Percentiles rank a stretch among this genome's conserved stretches.
Conservation (phyloP, 2,329 filamentous ascomycete genomes). For the Geosmithia morbida region DNA sequence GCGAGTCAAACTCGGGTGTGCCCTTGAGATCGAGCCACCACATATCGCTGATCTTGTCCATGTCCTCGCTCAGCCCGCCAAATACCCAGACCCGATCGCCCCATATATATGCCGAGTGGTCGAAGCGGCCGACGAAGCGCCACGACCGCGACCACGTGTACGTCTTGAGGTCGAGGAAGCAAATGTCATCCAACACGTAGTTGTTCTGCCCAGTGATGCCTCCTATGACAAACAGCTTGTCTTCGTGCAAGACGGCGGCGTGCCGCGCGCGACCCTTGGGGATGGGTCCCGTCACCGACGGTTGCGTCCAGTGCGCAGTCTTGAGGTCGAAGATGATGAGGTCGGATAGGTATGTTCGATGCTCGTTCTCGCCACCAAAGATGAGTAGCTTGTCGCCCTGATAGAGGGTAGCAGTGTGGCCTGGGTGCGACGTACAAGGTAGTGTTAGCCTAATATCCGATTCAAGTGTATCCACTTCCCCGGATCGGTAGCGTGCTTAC, state of each 20-base stretch:
- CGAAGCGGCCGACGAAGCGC: slow-evolving; percentile 89
- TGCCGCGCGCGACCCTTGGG: slow-evolving; percentile 87
- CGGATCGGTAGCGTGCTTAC: slow-evolving; percentile 28
- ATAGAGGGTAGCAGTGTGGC: slow-evolving; percentile 89
- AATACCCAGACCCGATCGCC: slow-evolving; percentile 90
- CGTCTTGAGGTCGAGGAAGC: slow-evolving; percentile 91
- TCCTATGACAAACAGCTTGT: slow-evolving; percentile 90
- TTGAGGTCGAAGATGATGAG: slow-evolving; percentile 92
- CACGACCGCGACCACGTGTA: slow-evolving; percentile 95
- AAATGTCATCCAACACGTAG: slow-evolving; percentile 87
- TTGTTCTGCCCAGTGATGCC: slow-evolving; percentile 92
- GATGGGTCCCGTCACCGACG: slow-evolving; percentile 67
- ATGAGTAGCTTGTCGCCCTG: slow-evolving; percentile 91
- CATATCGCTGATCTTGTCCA: slow-evolving; percentile 91
- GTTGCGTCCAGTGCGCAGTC: slow-evolving; percentile 90
- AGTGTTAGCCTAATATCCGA: neutral
- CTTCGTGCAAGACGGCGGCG: slow-evolving; percentile 86
- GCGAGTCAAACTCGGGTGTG: slow-evolving; percentile 67
- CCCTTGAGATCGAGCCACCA: slow-evolving; percentile 97
- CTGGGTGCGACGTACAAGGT: slow-evolving; percentile 26
- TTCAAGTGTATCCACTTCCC: neutral
- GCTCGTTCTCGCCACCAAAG: slow-evolving; percentile 96
- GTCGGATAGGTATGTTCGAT: slow-evolving; percentile 87
- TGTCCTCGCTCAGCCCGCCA: slow-evolving; percentile 84
- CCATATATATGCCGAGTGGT: slow-evolving; percentile 91